phyloP scores from a whole-genome alignment of 2,329 filamentous ascomycete genomes.

The Phyllosticta citrichinensis region DNA sequence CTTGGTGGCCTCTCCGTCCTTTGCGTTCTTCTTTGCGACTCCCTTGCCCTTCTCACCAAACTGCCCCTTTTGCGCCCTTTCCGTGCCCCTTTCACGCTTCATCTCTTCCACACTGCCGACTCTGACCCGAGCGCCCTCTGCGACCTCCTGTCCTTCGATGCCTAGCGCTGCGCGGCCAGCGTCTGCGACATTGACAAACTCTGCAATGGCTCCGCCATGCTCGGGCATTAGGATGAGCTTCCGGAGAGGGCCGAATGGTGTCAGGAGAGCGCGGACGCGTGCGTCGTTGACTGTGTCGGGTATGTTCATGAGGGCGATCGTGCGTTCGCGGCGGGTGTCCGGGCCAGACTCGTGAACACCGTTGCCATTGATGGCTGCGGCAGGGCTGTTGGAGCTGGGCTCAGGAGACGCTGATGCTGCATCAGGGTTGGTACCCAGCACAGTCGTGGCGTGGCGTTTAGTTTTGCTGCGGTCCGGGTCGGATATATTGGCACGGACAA shows the following conservation, averaged over 20 bases:
- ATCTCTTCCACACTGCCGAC: constrained; percentile 45
- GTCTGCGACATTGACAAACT: constrained; percentile 60
- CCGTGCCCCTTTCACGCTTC: constrained; percentile 17
- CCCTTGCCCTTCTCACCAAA: constrained; percentile 15
- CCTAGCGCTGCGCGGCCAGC: constrained; percentile 59
- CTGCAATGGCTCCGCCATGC: constrained; percentile 76
- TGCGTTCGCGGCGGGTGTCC: constrained; percentile 43
- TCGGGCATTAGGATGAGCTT: constrained; percentile 73
- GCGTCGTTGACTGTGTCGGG: constrained; percentile 89
- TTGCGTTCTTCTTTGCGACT: constrained; percentile 15
- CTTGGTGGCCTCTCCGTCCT: constrained; percentile 10
- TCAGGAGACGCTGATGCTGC: constrained; percentile 16
- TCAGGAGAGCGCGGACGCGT: constrained; percentile 63
- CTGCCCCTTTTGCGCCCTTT: not conserved
- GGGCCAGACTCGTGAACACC: constrained; percentile 24
- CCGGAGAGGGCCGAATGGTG: constrained; percentile 58
- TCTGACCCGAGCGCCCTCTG: constrained; percentile 29
- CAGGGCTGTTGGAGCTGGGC: constrained; percentile 15
- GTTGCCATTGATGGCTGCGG: not conserved
- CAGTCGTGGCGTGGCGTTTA: constrained; percentile 55
- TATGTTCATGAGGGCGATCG: constrained; percentile 71
- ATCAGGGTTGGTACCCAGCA: constrained; percentile 43
- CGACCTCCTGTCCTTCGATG: constrained; percentile 29
- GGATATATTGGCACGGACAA: constrained; percentile 25
- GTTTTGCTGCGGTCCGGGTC: constrained; percentile 62